Percentiles rank a stretch among this genome's conserved stretches.
Conservation (phyloP, 2,329 filamentous ascomycete genomes). For the Raffaelea deltoideospora region DNA sequence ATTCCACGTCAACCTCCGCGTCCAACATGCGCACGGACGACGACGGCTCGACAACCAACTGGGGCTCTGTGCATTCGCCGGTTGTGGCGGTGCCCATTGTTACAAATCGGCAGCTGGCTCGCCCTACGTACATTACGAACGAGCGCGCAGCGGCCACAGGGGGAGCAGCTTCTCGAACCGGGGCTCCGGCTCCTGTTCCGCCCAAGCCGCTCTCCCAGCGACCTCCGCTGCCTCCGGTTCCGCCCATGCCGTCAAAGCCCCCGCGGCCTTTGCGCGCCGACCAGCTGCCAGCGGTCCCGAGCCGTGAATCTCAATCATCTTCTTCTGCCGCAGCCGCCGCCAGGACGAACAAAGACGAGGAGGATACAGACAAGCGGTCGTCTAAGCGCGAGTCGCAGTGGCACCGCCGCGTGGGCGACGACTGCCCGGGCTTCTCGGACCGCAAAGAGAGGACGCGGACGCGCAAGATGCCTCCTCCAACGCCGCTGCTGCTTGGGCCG, state of each 20-base stretch:
- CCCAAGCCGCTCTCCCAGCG: no score
- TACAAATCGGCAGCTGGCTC: slow-evolving; percentile 23
- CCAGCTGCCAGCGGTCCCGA: no score
- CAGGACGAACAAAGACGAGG: background rate
- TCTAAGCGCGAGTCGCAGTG: slow-evolving; percentile 21
- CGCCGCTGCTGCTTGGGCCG: slow-evolving; percentile 34
- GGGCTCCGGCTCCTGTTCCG: no score
- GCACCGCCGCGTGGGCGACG: slow-evolving; percentile 43
- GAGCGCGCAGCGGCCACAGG: slow-evolving; percentile 2
- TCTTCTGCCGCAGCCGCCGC: no score
- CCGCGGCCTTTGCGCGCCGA: no score
- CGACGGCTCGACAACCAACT: slow-evolving; percentile 28
- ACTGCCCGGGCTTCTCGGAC: slow-evolving; percentile 42
- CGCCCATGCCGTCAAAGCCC: no score
- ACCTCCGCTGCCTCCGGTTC: no score
- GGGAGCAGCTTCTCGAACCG: background rate
- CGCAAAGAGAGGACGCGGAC: slow-evolving; percentile 28
- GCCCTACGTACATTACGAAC: slow-evolving; percentile 23
- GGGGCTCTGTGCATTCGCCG: slow-evolving; percentile 36
- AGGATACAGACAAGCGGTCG: slow-evolving; percentile 5
- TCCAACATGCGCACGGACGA: slow-evolving; percentile 16
- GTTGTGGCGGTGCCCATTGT: slow-evolving; percentile 28
- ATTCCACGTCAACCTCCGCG: slow-evolving; percentile 20
- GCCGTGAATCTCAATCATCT: no score
- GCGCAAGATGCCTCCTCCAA: slow-evolving; percentile 40